Conservation (phyloP, 2,329 filamentous ascomycete genomes). For the Parastagonospora avenae region DNA sequence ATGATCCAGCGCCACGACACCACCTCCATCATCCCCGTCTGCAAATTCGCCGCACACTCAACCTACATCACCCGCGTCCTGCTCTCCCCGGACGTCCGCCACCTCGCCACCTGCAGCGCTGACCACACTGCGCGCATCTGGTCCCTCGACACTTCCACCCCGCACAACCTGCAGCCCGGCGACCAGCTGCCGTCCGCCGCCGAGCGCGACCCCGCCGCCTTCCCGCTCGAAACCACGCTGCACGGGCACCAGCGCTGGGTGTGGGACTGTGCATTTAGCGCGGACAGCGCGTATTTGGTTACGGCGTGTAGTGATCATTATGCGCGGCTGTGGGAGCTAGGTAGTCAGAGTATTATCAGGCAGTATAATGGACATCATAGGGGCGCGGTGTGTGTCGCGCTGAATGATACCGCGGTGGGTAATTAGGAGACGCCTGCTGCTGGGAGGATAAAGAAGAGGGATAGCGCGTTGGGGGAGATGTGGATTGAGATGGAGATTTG, state of each 20-base stretch:
- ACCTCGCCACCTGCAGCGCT: constrained; percentile 90
- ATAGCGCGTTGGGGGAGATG: background rate
- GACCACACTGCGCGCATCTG: constrained; percentile 97
- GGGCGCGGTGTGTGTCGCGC: constrained; percentile 86
- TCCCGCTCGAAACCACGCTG: constrained; percentile 83
- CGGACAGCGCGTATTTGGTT: constrained; percentile 89
- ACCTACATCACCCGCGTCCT: constrained; percentile 93
- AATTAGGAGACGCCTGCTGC: constrained; percentile 21
- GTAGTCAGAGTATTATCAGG: constrained; percentile 84
- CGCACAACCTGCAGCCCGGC: constrained; percentile 40
- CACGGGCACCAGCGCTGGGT: constrained; percentile 95
- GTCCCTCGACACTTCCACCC: constrained; percentile 70
- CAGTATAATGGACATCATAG: constrained; percentile 96
- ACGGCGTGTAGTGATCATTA: constrained; percentile 95
- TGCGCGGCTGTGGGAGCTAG: constrained; percentile 86
- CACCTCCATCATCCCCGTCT: constrained; percentile 83
- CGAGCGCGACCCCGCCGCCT: constrained; percentile 60
- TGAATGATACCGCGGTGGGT: constrained; percentile 71
- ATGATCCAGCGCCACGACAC: constrained; percentile 82
- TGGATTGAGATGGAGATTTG: background rate
- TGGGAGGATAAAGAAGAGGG: background rate
- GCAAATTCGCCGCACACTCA: constrained; percentile 87
- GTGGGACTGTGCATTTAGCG: constrained; percentile 95
- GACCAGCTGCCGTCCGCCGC: constrained; percentile 40
- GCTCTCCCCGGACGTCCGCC: constrained; percentile 90